Evolutionary conservation across 1,284 basidiomycete species (phyloP).

Genomic region (Phellinidium pouzarii): DNA sequence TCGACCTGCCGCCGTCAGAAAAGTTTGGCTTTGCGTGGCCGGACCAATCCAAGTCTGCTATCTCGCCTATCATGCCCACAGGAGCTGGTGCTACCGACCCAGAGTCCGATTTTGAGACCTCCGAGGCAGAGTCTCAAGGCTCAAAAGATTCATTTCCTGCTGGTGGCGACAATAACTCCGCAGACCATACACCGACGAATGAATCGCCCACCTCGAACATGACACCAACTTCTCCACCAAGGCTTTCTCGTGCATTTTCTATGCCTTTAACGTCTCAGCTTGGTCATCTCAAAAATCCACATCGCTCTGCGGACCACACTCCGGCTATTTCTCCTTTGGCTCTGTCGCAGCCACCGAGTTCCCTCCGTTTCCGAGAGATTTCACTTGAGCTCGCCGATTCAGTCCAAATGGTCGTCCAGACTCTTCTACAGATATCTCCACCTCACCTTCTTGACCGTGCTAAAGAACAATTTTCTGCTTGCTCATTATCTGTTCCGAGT

Average conservation of each 20-base stretch:
- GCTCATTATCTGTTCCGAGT: slow-evolving; percentile 77
- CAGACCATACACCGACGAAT: slow-evolving; percentile 13
- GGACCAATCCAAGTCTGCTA: slow-evolving; percentile 30
- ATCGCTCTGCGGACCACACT: slow-evolving; percentile 29
- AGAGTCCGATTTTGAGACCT: slow-evolving; percentile 11
- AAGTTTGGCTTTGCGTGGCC: slow-evolving; percentile 50
- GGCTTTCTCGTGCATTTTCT: slow-evolving; percentile 62
- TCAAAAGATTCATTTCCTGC: slow-evolving; percentile 7
- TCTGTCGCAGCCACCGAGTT: slow-evolving; percentile 26
- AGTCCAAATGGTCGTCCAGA: slow-evolving; percentile 83
- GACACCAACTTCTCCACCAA: slow-evolving; percentile 33
- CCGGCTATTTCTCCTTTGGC: slow-evolving; percentile 18
- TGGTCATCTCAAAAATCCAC: slow-evolving; percentile 58
- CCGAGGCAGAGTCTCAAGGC: slow-evolving; percentile 17
- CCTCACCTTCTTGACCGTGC: slow-evolving; percentile 86
- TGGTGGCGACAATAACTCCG: slow-evolving; percentile 3
- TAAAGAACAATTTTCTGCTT: slow-evolving; percentile 86
- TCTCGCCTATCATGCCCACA: slow-evolving; percentile 30
- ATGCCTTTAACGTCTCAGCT: slow-evolving; percentile 68
- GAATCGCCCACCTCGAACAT: slow-evolving; percentile 7
- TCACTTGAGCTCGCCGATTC: slow-evolving; percentile 83
- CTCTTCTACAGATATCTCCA: slow-evolving; percentile 80
- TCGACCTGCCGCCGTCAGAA: slow-evolving; percentile 36
- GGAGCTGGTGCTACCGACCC: slow-evolving; percentile 31
- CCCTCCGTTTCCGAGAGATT: slow-evolving; percentile 50